Evolutionary conservation across 2,329 filamentous ascomycete genomes (phyloP).

Genomic region (Lachnellula cervina): DNA sequence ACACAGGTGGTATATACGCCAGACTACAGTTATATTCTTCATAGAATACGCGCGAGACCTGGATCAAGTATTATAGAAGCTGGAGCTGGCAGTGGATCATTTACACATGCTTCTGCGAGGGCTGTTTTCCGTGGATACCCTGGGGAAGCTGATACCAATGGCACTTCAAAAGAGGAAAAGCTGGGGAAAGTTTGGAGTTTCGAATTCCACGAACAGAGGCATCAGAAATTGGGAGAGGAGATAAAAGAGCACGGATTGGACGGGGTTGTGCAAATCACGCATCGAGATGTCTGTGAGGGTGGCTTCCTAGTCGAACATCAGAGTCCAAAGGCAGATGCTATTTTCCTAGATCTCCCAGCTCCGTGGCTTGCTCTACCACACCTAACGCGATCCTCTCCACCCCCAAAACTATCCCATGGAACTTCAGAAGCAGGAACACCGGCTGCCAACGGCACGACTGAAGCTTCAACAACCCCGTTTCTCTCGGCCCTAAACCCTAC

Average conservation of each 20-base stretch:
- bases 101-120: slow-evolving; percentile 72
- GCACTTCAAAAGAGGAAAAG: slow-evolving; percentile 30
- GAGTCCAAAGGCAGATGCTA: slow-evolving; percentile 60
- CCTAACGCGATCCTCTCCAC: slow-evolving; percentile 52
- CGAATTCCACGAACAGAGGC: slow-evolving; percentile 73
- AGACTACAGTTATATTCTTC: slow-evolving; percentile 80
- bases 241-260: slow-evolving; percentile 63
- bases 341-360: slow-evolving; percentile 77
- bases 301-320: slow-evolving; percentile 59
- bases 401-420: slow-evolving; percentile 6
- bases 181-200: slow-evolving; percentile 75
- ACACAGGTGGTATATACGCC: slow-evolving; percentile 86
- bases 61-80: slow-evolving; percentile 74
- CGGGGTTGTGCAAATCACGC: slow-evolving; percentile 64
- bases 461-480: slow-evolving; percentile 35
- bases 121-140: slow-evolving; percentile 72
- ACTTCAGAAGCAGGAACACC: slow-evolving; percentile 1
- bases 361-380: slow-evolving; percentile 77
- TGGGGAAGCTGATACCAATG: slow-evolving; percentile 32
- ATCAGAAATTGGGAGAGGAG: slow-evolving; percentile 63
- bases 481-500: slow-evolving; percentile 64
- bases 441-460: slow-evolving; percentile 12
- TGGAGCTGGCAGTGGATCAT: slow-evolving; percentile 76
- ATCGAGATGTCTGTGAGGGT: slow-evolving; percentile 72
- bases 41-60: slow-evolving; percentile 68